Percentiles rank a stretch among this genome's conserved stretches.
phyloP scores from a whole-genome alignment of 371 early-diverging fungal species.

The Blakeslea trispora region DNA sequence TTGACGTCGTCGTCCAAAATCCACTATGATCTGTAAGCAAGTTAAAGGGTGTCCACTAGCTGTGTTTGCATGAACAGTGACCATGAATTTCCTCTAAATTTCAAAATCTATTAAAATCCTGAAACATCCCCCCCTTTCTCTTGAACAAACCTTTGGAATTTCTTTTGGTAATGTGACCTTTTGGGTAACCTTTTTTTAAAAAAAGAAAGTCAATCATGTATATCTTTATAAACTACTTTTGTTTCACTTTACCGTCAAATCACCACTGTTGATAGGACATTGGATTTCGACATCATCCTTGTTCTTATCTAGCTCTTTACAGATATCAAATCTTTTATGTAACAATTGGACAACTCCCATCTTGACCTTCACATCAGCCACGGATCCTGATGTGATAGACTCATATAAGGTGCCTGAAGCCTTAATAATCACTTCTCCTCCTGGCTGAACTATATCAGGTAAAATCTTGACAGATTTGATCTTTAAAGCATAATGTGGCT shows the following conservation, averaged over 20 bases:
- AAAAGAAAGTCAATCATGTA: no score
- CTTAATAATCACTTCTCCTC: slow-evolving; percentile 17
- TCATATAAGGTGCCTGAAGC: slow-evolving; percentile 12
- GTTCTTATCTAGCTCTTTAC: slow-evolving; percentile 15
- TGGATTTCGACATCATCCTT: slow-evolving; percentile 22
- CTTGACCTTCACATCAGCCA: slow-evolving; percentile 19
- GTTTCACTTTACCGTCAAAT: slow-evolving; percentile 4
- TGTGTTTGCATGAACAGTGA: slow-evolving; percentile 12
- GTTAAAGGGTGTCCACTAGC: slow-evolving; percentile 1
- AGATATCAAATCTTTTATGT: slow-evolving; percentile 22
- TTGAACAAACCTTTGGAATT: slow-evolving; percentile 21
- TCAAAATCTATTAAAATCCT: neutral
- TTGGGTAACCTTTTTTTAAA: slow-evolving; percentile 28
- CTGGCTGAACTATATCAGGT: slow-evolving; percentile 18
- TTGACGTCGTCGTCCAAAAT: slow-evolving; percentile 10
- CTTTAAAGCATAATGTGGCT: neutral
- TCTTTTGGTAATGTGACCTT: slow-evolving; percentile 26
- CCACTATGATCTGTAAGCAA: slow-evolving; percentile 8
- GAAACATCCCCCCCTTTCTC: slow-evolving; percentile 12
- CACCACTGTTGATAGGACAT: slow-evolving; percentile 23
- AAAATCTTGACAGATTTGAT: slow-evolving; percentile 5
- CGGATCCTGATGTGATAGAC: slow-evolving; percentile 6
- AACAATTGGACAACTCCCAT: slow-evolving; percentile 17
- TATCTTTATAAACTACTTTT: no score
- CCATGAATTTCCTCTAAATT: slow-evolving; percentile 14